Percentiles rank a stretch among this genome's conserved stretches.
These are phyloP conservation scores for Filobasidium floriforme DNA, from an alignment of 768 basidiomycete species.

Conservation along the genomic window DNA sequence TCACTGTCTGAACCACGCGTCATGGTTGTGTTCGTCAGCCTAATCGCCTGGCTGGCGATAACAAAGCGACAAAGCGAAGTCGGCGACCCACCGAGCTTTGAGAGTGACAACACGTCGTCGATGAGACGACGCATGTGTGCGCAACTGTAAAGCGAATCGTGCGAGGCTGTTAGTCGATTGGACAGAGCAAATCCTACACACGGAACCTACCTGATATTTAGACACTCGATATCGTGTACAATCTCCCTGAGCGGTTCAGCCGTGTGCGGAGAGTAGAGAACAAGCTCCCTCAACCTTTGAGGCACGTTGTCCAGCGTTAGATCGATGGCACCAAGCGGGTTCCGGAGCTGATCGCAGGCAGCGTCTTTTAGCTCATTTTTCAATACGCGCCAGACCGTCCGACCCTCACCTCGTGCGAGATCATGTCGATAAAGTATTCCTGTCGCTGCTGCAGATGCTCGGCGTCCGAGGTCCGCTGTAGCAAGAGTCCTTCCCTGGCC, in stretches of 20 bases:
- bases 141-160: not conserved
- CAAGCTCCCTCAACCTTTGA: not conserved
- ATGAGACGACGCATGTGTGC: conserved; percentile 1
- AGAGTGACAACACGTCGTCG: conserved; percentile 1
- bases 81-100: not conserved
- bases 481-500: not conserved
- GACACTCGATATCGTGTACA: conserved; percentile 8
- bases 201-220: not conserved
- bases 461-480: not conserved
- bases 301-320: conserved; percentile 5
- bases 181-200: not conserved
- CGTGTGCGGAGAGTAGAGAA: not conserved
- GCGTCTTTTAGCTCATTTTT: too few species aligned
- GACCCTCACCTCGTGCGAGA: conserved; percentile 2
- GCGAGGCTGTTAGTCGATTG: too few species aligned
- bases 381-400: not conserved
- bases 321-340: not conserved
- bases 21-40: too few species aligned
- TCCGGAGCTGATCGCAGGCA: not conserved
- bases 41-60: not conserved
- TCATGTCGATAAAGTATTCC: conserved; percentile 12
- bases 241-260: not conserved
- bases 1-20: not conserved
- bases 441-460: not conserved
- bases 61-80: not conserved